Evolutionary conservation across 2,329 filamentous ascomycete species (phyloP).

Genomic region (Huntiella omanensis): DNA sequence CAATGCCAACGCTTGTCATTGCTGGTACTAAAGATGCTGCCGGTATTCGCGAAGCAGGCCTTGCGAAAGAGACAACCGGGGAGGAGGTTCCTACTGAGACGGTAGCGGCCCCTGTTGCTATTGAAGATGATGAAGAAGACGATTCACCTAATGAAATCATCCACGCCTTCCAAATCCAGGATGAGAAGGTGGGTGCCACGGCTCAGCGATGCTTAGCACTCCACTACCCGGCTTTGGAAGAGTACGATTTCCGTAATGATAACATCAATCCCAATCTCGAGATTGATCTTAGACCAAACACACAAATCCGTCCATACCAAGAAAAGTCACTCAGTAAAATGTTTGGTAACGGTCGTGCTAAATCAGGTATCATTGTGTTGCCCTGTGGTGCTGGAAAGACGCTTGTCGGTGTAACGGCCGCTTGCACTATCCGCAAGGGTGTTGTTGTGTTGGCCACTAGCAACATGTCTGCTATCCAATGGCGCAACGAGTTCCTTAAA

Average conservation of each 20-base stretch:
- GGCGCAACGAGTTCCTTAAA: slow-evolving; percentile 89
- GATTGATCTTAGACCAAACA: slow-evolving; percentile 77
- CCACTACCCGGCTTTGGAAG: slow-evolving; percentile 73
- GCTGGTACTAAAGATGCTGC: slow-evolving; percentile 88
- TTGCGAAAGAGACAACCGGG: slow-evolving; percentile 5
- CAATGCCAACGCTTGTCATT: slow-evolving; percentile 75
- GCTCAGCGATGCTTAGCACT: slow-evolving; percentile 80
- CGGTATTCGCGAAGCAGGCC: slow-evolving; percentile 49
- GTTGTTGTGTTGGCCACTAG: slow-evolving; percentile 90
- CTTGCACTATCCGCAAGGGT: slow-evolving; percentile 94
- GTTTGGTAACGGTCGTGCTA: slow-evolving; percentile 95
- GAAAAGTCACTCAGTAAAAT: slow-evolving; percentile 97
- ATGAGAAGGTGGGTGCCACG: slow-evolving; percentile 65
- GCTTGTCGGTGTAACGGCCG: slow-evolving; percentile 91
- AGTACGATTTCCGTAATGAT: slow-evolving; percentile 94
- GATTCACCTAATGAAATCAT: slow-evolving; percentile 76
- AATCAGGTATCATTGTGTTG: slow-evolving; percentile 92
- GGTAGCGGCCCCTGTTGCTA: slow-evolving; percentile 5
- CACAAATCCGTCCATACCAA: slow-evolving; percentile 85
- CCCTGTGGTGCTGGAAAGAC: slow-evolving; percentile 96
- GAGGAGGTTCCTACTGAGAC: background rate
- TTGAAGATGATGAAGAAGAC: slow-evolving; percentile 63
- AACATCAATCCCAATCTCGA: slow-evolving; percentile 76
- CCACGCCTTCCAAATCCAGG: slow-evolving; percentile 80
- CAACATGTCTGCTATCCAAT: slow-evolving; percentile 95